These are phyloP conservation scores for Colletotrichum liaoningense DNA, from an alignment of 2,329 filamentous ascomycete species.

Conservation along the genomic window DNA sequence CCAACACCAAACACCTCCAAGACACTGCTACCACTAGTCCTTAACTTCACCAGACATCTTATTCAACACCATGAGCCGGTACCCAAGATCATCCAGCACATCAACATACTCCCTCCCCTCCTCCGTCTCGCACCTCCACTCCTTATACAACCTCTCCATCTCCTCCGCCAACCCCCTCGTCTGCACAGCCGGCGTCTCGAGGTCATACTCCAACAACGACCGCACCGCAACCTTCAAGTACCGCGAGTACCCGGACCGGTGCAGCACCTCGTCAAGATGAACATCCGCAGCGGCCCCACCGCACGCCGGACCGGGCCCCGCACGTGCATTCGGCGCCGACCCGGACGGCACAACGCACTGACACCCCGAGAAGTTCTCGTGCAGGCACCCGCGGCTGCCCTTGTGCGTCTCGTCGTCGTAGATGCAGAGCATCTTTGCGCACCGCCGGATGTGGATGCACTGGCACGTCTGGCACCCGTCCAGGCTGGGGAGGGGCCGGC, in stretches of 20 bases:
- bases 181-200: slow-evolving; percentile 20
- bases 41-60: not conserved
- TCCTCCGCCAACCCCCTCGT: slow-evolving; percentile 29
- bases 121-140: slow-evolving; percentile 45
- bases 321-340: too few species aligned
- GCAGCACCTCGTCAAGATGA: slow-evolving; percentile 45
- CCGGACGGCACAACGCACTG: slow-evolving; percentile 27
- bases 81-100: slow-evolving; percentile 39
- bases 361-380: slow-evolving; percentile 33
- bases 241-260: slow-evolving; percentile 43
- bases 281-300: slow-evolving; percentile 36
- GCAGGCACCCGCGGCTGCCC: slow-evolving; percentile 30
- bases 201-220: slow-evolving; percentile 40
- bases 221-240: slow-evolving; percentile 40
- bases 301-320: not conserved
- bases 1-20: not conserved
- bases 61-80: slow-evolving; percentile 26
- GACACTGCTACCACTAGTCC: not conserved
- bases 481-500: slow-evolving; percentile 40
- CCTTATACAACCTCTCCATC: slow-evolving; percentile 40
- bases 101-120: slow-evolving; percentile 48
- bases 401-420: slow-evolving; percentile 9
- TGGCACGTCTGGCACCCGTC: slow-evolving; percentile 43
- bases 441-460: slow-evolving; percentile 42
- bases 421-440: slow-evolving; percentile 17